A percentile compares a stretch with the other conserved stretches of the same genome.
phyloP scores from a whole-genome alignment of 2,329 filamentous ascomycete genomes.

The Ophiosphaerella korrae region DNA sequence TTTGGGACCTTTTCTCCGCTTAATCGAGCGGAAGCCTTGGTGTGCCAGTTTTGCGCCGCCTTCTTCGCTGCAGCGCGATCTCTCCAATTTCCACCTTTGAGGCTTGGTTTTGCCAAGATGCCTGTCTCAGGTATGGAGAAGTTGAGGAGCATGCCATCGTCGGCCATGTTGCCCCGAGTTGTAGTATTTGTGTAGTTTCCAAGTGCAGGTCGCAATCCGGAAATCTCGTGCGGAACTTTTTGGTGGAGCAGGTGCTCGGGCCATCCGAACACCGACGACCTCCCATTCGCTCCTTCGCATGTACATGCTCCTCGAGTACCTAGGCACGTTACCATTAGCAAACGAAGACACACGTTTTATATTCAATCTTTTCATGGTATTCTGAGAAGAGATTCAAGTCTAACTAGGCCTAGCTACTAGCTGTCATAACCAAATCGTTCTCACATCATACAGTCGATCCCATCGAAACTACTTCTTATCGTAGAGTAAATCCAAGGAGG shows the following conservation, averaged over 20 bases:
- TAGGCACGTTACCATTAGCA: no score
- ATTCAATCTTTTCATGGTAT: no score
- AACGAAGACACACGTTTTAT: no score
- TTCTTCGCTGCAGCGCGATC: constrained; percentile 84
- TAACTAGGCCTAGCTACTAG: no score
- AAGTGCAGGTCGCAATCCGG: constrained; percentile 1
- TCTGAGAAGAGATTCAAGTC: no score
- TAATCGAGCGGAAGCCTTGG: constrained; percentile 45
- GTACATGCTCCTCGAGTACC: no score
- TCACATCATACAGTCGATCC: no score
- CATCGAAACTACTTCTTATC: no score
- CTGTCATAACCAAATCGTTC: no score
- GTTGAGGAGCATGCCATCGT: constrained; percentile 94
- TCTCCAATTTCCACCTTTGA: constrained; percentile 93
- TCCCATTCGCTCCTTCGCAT: not conserved
- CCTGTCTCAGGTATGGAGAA: constrained; percentile 77
- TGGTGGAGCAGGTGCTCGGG: constrained; percentile 19
- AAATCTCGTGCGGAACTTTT: constrained; percentile 21
- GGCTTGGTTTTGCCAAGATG: constrained; percentile 65
- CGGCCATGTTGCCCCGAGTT: constrained; percentile 68
- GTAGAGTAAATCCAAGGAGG: no score
- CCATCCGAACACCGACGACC: not conserved
- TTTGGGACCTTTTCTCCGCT: constrained; percentile 30
- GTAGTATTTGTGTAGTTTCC: not conserved
- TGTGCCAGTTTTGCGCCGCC: constrained; percentile 60